Evolutionary conservation across 345 rosid species (phyloP).

Genomic region (Geranium brycei): DNA sequence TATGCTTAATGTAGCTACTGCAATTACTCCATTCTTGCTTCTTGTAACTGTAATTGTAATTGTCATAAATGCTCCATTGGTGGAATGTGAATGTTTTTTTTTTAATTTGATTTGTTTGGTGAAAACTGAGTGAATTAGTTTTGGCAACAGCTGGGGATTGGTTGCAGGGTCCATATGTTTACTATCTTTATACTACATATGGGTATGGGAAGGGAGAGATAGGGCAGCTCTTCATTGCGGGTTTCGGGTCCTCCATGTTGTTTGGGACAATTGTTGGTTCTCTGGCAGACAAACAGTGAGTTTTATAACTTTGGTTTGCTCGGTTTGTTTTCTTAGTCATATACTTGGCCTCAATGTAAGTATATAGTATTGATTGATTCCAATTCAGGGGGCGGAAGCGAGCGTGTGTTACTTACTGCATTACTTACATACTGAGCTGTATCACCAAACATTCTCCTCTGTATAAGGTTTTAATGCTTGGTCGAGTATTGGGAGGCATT

Average conservation of each 20-base stretch:
- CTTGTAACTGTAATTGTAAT: neutral
- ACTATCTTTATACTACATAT: conserved; percentile 77
- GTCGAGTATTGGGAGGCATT: conserved; percentile 94
- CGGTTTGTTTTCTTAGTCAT: conserved; percentile 2
- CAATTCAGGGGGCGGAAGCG: conserved; percentile 71
- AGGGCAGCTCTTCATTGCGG: conserved; percentile 93
- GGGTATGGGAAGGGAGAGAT: conserved; percentile 83
- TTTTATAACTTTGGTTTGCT: neutral
- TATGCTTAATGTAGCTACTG: neutral
- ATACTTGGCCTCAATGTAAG: neutral
- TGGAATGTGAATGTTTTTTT: neutral
- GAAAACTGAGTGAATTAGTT: conserved; percentile 14
- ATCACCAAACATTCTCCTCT: conserved; percentile 87
- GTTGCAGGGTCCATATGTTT: conserved; percentile 98
- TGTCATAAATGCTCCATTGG: neutral
- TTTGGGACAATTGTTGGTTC: conserved; percentile 97
- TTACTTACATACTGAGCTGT: conserved; percentile 77
- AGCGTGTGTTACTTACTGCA: conserved; percentile 79
- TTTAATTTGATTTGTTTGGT: neutral
- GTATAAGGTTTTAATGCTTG: conserved; percentile 80
- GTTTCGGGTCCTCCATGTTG: conserved; percentile 96
- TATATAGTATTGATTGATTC: neutral
- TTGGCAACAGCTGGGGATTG: conserved; percentile 79
- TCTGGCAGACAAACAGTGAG: conserved; percentile 91
- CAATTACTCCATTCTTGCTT: neutral